Evolutionary conservation across 2,329 filamentous ascomycete genomes (phyloP).

Genomic region (Penicillium sp.): DNA sequence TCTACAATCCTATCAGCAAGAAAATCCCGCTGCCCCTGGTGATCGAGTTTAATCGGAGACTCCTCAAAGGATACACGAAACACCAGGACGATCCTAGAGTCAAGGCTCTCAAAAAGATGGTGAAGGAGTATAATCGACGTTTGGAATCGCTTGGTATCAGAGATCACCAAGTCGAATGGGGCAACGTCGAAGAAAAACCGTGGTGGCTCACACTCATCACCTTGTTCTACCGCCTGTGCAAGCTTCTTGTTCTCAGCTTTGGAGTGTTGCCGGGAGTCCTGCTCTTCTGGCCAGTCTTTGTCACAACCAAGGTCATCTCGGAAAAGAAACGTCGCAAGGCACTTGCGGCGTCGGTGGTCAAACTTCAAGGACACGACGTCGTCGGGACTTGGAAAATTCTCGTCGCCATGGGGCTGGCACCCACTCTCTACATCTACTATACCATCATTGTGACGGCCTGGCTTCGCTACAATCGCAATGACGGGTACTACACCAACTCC

Average conservation of each 20-base stretch:
- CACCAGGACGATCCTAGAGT: slow-evolving; percentile 88
- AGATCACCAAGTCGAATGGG: slow-evolving; percentile 91
- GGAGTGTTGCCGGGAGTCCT: slow-evolving; percentile 80
- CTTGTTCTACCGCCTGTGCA: slow-evolving; percentile 73
- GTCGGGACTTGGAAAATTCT: slow-evolving; percentile 92
- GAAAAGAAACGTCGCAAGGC: slow-evolving; percentile 76
- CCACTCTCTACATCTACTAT: slow-evolving; percentile 77
- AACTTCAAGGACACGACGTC: slow-evolving; percentile 80
- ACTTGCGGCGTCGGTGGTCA: slow-evolving; percentile 78
- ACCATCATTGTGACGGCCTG: slow-evolving; percentile 70
- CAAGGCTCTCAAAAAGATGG: slow-evolving; percentile 68
- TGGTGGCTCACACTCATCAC: slow-evolving; percentile 66
- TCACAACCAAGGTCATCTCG: slow-evolving; percentile 77
- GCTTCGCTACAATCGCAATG: slow-evolving; percentile 75
- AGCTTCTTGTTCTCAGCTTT: slow-evolving; percentile 71
- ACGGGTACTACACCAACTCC: slow-evolving; percentile 53
- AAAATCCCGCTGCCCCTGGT: slow-evolving; percentile 89
- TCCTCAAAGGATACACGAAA: slow-evolving; percentile 83
- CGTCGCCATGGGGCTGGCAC: slow-evolving; percentile 76
- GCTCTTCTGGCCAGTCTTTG: slow-evolving; percentile 85
- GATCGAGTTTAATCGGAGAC: slow-evolving; percentile 84
- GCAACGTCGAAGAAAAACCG: slow-evolving; percentile 49
- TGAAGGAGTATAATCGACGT: slow-evolving; percentile 80
- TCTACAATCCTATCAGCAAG: slow-evolving; percentile 91
- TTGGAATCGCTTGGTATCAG: slow-evolving; percentile 80